Evolutionary conservation across 352 stramenopile species (phyloP).

Genomic region (Phytophthora litchii): DNA sequence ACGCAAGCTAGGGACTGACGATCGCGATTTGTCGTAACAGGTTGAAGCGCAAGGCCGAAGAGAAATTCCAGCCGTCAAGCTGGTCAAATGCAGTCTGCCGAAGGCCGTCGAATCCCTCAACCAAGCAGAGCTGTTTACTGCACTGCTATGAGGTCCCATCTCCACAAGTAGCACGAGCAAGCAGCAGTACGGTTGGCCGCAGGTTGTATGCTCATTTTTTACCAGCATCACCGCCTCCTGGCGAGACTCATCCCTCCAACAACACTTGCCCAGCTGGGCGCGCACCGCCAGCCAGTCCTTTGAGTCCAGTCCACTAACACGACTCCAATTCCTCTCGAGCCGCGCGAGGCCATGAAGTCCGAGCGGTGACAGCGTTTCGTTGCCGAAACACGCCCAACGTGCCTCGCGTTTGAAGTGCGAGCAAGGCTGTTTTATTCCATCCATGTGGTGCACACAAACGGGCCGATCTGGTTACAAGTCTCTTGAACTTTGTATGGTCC

Average conservation of each 20-base stretch:
- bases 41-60: slow-evolving; percentile 37
- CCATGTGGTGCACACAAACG: slow-evolving; percentile 20
- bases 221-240: slow-evolving; percentile 2
- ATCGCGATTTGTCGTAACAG: slow-evolving; percentile 35
- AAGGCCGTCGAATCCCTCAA: slow-evolving; percentile 15
- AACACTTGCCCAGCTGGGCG: slow-evolving; percentile 6
- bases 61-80: slow-evolving; percentile 3
- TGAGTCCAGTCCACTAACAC: slow-evolving; percentile 4
- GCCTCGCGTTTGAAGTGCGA: slow-evolving; percentile 18
- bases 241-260: slow-evolving; percentile 26
- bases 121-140: slow-evolving; percentile 17
- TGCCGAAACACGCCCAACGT: slow-evolving; percentile 13
- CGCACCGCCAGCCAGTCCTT: slow-evolving; percentile 3
- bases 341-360: slow-evolving; percentile 1
- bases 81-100: neutral
- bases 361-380: slow-evolving; percentile 20
- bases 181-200: neutral
- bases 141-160: slow-evolving; percentile 22
- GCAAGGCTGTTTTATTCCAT: neutral
- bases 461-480: slow-evolving; percentile 24
- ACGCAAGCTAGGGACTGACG: slow-evolving; percentile 26
- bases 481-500: slow-evolving; percentile 31
- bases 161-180: slow-evolving; percentile 18
- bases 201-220: slow-evolving; percentile 40
- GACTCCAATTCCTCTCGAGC: slow-evolving; percentile 3